Evolutionary conservation across 257 asterid species (phyloP).

Genomic region (Rubia yunnanensis): DNA sequence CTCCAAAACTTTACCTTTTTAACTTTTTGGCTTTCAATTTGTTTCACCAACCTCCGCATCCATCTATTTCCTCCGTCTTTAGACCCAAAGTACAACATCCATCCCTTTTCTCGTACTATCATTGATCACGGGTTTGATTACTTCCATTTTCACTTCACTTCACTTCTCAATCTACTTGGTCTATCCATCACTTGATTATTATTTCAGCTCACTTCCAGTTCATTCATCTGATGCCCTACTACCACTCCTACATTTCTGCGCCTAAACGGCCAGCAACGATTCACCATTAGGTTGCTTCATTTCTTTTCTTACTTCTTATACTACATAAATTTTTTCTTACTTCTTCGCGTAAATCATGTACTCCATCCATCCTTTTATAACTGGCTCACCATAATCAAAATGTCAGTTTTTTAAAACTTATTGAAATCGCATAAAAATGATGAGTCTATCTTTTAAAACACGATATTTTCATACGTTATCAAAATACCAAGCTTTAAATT

Average conservation of each 20-base stretch:
- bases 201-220: not conserved
- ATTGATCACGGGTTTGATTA: slow-evolving; percentile 24
- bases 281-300: not conserved
- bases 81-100: slow-evolving; percentile 8
- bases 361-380: too few relatives aligned
- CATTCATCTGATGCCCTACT: not conserved
- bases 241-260: slow-evolving; percentile 10
- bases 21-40: not conserved
- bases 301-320: too few relatives aligned
- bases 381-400: too few relatives aligned
- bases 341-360: too few relatives aligned
- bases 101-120: slow-evolving; percentile 3
- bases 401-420: too few relatives aligned
- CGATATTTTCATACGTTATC: too few relatives aligned
- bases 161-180: slow-evolving; percentile 2
- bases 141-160: slow-evolving; percentile 7
- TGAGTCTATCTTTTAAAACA: too few relatives aligned
- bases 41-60: slow-evolving; percentile 15
- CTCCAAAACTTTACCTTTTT: too few relatives aligned
- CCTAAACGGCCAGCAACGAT: not conserved
- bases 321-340: too few relatives aligned
- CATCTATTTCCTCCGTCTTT: not conserved
- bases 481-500: too few relatives aligned
- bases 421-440: too few relatives aligned
- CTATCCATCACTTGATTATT: slow-evolving; percentile 5